phyloP scores from a whole-genome alignment of 164 flowering plant genomes.

The Chimonanthus salicifolius region DNA sequence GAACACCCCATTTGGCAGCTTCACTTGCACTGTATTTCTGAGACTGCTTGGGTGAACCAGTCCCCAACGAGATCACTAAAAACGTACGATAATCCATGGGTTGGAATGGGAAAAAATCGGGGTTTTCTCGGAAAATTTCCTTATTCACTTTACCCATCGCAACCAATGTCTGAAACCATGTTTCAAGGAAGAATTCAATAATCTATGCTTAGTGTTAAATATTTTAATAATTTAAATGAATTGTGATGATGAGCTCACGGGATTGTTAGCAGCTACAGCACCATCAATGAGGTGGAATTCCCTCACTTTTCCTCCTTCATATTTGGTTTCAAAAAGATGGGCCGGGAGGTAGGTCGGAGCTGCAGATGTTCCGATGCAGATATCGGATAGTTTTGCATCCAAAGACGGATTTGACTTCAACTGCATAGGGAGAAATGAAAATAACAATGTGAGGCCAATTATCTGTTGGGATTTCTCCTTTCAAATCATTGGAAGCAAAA shows the following conservation, averaged over 20 bases:
- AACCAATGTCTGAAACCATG: conserved; percentile 15
- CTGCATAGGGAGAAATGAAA: conserved; percentile 10
- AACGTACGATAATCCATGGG: conserved; percentile 21
- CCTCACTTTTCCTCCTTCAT: conserved; percentile 13
- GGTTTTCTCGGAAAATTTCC: conserved; percentile 11
- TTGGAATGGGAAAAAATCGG: conserved; percentile 20
- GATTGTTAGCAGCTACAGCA: conserved; percentile 31
- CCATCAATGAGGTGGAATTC: conserved; percentile 34
- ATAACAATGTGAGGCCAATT: no score
- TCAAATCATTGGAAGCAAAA: no score
- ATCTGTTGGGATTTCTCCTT: no score
- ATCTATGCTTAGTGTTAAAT: no score
- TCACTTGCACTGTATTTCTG: conserved; percentile 16
- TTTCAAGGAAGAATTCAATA: background rate
- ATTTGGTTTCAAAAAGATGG: conserved; percentile 18
- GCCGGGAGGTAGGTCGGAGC: conserved; percentile 39
- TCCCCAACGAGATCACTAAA: conserved; percentile 32
- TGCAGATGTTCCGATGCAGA: conserved; percentile 34
- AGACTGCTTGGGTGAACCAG: conserved; percentile 18
- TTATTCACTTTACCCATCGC: conserved; percentile 28
- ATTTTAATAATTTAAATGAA: no score
- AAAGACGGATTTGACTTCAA: conserved; percentile 17
- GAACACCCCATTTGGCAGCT: conserved; percentile 33
- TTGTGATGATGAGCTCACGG: conserved; percentile 9
- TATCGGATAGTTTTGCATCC: conserved; percentile 30